Evolutionary conservation across 176 grass and related monocot genomes (phyloP).

Genomic region (Carex littledalei): DNA sequence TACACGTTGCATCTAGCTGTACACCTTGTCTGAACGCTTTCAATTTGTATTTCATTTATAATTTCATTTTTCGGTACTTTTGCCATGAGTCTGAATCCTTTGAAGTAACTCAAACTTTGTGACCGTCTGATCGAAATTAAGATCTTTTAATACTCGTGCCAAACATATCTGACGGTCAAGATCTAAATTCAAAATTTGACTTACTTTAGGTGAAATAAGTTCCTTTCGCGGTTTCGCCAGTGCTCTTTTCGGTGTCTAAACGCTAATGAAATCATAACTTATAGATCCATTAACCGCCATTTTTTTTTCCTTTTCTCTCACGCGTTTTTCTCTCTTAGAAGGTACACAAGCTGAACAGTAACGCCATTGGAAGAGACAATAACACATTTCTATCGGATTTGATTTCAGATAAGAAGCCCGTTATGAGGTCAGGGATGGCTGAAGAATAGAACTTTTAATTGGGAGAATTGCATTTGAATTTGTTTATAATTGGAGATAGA

Average conservation of each 20-base stretch:
- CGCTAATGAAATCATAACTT: not conserved
- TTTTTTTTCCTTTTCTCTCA: not conserved
- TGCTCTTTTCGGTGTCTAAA: not conserved
- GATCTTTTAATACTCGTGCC: too few species aligned
- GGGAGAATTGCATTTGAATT: not conserved
- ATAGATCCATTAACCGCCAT: conserved; percentile 27
- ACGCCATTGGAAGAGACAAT: not conserved
- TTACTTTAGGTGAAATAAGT: too few species aligned
- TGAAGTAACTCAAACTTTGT: too few species aligned
- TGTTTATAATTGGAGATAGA: conserved; percentile 2
- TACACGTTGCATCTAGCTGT: not conserved
- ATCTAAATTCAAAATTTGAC: too few species aligned
- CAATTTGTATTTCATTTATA: not conserved
- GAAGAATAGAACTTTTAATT: not conserved
- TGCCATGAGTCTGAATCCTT: too few species aligned
- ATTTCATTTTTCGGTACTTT: conserved; percentile 1
- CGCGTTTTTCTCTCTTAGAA: not conserved
- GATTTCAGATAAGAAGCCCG: not conserved
- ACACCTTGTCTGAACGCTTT: not conserved
- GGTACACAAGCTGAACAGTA: not conserved
- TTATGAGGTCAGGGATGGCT: not conserved
- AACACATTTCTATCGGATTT: not conserved
- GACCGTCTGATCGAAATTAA: too few species aligned
- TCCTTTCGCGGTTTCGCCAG: not conserved
- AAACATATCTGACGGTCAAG: too few species aligned